phyloP scores from a whole-genome alignment of 1,139 yeast genomes.

The Hansenula lynferdii region DNA sequence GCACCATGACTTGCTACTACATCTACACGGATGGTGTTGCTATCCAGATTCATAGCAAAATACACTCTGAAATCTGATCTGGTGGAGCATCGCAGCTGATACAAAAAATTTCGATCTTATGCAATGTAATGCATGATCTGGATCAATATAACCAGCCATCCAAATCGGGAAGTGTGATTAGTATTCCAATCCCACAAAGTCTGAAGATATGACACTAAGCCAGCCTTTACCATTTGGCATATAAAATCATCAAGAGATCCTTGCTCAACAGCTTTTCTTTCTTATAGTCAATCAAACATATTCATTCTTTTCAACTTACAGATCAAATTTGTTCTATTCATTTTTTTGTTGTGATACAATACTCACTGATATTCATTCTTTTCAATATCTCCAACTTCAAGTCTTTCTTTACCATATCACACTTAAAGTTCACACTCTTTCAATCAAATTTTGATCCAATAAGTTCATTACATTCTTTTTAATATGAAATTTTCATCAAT shows the following conservation, averaged over 20 bases:
- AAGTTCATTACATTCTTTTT: neutral
- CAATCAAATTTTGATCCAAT: neutral
- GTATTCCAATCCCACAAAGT: no score
- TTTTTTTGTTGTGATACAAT: neutral
- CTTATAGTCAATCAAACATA: neutral
- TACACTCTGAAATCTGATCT: neutral
- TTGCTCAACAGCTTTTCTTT: neutral
- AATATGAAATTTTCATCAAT: slow-evolving; percentile 9
- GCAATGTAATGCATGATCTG: slow-evolving; percentile 1
- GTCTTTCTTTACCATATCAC: slow-evolving; percentile 1
- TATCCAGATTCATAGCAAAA: no score
- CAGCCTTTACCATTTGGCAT: neutral
- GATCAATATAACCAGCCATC: slow-evolving; percentile 3
- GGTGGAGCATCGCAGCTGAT: neutral
- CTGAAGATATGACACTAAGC: no score
- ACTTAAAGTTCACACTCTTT: slow-evolving; percentile 1
- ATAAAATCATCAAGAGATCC: neutral
- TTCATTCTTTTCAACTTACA: neutral
- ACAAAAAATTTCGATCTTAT: neutral
- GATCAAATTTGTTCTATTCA: no score
- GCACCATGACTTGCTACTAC: no score
- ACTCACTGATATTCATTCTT: slow-evolving; percentile 1
- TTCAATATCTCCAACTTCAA: neutral
- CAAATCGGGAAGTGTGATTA: neutral
- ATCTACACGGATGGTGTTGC: no score